Conservation (phyloP, 352 stramenopile genomes). For the Phytopythium litorale region DNA sequence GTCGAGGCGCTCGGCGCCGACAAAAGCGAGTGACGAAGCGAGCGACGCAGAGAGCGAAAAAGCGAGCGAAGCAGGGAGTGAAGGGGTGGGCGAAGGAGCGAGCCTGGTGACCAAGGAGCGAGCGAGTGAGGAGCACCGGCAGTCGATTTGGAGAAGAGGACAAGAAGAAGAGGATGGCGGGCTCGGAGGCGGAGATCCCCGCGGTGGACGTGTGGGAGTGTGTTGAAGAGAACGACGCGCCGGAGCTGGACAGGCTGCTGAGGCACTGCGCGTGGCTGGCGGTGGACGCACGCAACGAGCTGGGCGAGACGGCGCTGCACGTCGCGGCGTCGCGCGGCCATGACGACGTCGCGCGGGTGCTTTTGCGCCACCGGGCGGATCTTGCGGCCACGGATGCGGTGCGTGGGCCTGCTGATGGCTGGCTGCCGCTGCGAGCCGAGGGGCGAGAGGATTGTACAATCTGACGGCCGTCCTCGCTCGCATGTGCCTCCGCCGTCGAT, state of each 20-base stretch:
- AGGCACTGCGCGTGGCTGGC: slow-evolving; percentile 20
- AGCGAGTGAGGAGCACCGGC: slow-evolving; percentile 2
- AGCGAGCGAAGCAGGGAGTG: background rate
- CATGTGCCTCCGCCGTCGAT: background rate
- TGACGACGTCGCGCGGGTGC: slow-evolving; percentile 44
- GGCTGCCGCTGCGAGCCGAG: background rate
- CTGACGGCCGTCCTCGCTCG: slow-evolving; percentile 2
- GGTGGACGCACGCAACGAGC: slow-evolving; percentile 61
- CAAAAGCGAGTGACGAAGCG: background rate
- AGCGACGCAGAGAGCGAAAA: background rate
- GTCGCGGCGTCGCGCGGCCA: slow-evolving; percentile 53
- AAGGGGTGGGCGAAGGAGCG: background rate
- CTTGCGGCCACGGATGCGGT: slow-evolving; percentile 60
- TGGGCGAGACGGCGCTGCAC: slow-evolving; percentile 74
- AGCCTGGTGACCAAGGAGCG: background rate
- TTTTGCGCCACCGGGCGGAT: slow-evolving; percentile 52
- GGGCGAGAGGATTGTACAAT: background rate
- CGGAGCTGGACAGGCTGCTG: slow-evolving; percentile 18
- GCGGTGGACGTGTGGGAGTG: slow-evolving; percentile 22
- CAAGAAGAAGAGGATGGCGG: background rate
- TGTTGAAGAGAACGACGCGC: slow-evolving; percentile 10
- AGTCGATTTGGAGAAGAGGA: background rate
- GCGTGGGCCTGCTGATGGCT: slow-evolving; percentile 28
- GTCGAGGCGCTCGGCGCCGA: background rate
- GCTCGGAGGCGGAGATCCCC: background rate